Base-by-base conservation (phyloP, 2,329 filamentous ascomycete species). In the Aspergillus puulaauensis region DNA sequence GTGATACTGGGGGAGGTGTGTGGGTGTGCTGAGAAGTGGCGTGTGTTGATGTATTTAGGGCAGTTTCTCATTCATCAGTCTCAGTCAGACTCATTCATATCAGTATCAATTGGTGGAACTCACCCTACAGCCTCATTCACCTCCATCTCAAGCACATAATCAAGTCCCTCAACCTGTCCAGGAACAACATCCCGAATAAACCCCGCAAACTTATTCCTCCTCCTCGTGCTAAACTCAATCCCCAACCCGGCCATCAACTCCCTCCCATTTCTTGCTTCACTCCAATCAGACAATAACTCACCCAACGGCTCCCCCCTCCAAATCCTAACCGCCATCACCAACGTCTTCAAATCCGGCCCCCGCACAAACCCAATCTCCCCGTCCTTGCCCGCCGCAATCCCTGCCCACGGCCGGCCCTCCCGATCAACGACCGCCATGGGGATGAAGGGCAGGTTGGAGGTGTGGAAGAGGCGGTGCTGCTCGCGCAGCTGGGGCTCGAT, bases 381-480 rank as follows among this genome's bases (percentile, higher is more conserved):
- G 1, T 23, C 21, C 3, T 14, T 40, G 19, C 53, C 53, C 12
- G 53, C 53, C 2, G 47, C 53, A 4, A 55, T 55, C 1, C 43
- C 43, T 4, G 23, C 53, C 53, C 53, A 55, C 7, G 53, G 53
- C 23, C 53, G 44, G 3, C 53, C 53, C 9, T 43, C 14, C 3
- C 8, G 4, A 15, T 55, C 53, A 12, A 43, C 35, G 9, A 43
- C 33, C 1, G 53, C 39, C 2, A 55, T 11, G 0, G 53, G 39
- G 15, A 55, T 50, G n/a, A 55, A 55, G 0, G 45, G 53, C 11
- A 55, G 14, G 5, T 45, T 55, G 3, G 53, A 55, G 8, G 53
- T 55, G 8, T 55, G 53, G 24, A 55, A 55, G 24, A 55, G 27
- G 37, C 45, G 53, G 17, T 55, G 53, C 23, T 55, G 53, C 17